Conservation (phyloP, 164 flowering plant genomes). For the Vitis cinerea region DNA sequence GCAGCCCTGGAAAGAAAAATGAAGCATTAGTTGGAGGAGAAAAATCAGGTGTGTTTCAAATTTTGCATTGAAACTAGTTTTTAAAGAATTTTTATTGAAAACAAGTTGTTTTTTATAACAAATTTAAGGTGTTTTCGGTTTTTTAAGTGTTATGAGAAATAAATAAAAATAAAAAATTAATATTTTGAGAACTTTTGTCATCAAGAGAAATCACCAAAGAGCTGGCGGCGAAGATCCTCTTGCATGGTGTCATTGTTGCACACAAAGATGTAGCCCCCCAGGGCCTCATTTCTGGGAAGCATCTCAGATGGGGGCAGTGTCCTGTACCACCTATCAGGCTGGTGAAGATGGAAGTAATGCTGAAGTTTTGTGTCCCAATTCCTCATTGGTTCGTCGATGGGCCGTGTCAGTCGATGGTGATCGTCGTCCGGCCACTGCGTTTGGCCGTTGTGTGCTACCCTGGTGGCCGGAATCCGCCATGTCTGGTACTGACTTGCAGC, state of each 20-base stretch:
- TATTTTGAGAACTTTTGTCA: too few species aligned
- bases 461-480: too few species aligned
- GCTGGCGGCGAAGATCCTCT: slow-evolving; percentile 23
- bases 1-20: slow-evolving; percentile 14
- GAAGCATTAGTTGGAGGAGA: neutral
- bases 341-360: neutral
- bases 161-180: too few species aligned
- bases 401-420: too few species aligned
- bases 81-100: neutral
- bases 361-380: too few species aligned
- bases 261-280: slow-evolving; percentile 23
- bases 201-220: slow-evolving; percentile 14
- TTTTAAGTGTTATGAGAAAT: too few species aligned
- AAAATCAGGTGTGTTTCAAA: too few species aligned
- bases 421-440: too few species aligned
- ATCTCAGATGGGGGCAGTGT: slow-evolving; percentile 23
- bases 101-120: neutral
- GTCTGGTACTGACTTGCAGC: too few species aligned
- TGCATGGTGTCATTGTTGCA: slow-evolving; percentile 30
- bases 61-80: too few species aligned
- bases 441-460: too few species aligned
- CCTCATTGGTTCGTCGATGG: too few species aligned
- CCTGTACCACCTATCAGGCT: slow-evolving; percentile 19
- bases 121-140: neutral
- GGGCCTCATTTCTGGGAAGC: slow-evolving; percentile 20